Percentiles rank a stretch among this genome's conserved stretches.
Conservation (phyloP, 371 early-diverging fungal species). For the Sporodiniella umbellata region DNA sequence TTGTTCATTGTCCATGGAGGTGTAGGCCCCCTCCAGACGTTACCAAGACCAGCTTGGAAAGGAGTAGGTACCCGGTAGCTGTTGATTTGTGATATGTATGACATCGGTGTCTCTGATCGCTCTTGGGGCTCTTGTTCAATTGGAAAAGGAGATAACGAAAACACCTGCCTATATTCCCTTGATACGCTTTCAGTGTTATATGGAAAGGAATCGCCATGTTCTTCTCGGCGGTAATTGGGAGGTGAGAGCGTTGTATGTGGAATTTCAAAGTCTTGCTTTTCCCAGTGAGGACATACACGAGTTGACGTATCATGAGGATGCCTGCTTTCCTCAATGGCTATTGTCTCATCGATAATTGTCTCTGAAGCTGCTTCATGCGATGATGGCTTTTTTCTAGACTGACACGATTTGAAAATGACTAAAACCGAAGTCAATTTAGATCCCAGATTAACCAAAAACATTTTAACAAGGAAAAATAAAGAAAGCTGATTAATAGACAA, state of each 20-base stretch:
- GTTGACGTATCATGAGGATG: background rate
- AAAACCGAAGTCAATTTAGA: background rate
- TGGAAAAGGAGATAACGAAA: slow-evolving; percentile 16
- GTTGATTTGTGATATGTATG: background rate
- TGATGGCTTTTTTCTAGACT: background rate
- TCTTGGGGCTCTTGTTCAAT: background rate
- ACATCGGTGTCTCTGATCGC: background rate
- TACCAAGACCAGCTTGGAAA: background rate
- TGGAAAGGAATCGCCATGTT: background rate
- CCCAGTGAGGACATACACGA: background rate
- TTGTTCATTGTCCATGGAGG: slow-evolving; percentile 20
- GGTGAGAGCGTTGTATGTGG: slow-evolving; percentile 9
- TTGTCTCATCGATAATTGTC: background rate
- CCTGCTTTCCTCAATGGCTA: background rate
- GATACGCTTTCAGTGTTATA: background rate
- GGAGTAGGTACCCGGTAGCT: slow-evolving; percentile 5
- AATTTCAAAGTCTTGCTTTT: background rate
- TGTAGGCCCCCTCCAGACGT: slow-evolving; percentile 22
- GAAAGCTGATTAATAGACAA: background rate
- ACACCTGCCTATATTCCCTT: background rate
- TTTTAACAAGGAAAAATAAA: background rate
- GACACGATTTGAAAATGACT: background rate
- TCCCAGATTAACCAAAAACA: background rate
- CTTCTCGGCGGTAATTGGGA: slow-evolving; percentile 1
- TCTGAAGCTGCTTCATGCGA: background rate